phyloP scores from a whole-genome alignment of 106 monocot species.

The Hemerocallis citrina region DNA sequence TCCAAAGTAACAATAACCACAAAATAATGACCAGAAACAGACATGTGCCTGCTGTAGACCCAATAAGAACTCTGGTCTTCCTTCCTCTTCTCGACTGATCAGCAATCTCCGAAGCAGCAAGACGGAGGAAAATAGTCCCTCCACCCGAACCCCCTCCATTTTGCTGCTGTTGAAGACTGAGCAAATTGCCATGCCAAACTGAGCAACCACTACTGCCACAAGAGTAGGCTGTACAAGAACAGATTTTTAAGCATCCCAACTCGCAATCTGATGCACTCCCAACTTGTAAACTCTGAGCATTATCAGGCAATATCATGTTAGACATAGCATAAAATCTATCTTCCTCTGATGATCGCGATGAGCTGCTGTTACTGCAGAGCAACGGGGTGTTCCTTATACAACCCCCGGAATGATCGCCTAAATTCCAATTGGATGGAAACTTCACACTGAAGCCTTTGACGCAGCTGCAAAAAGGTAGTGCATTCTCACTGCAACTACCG shows the following conservation, averaged over 20 bases:
- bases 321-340: constrained; percentile 12
- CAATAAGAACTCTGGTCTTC: neutral
- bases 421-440: constrained; percentile 6
- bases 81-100: neutral
- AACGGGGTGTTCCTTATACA: constrained; percentile 12
- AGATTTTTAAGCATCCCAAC: constrained; percentile 7
- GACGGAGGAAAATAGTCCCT: constrained; percentile 30
- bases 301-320: constrained; percentile 1
- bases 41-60: neutral
- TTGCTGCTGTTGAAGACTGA: constrained; percentile 18
- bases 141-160: neutral
- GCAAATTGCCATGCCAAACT: constrained; percentile 18
- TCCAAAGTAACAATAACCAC: constrained; percentile 5
- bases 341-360: neutral
- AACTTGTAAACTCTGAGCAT: neutral
- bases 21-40: neutral
- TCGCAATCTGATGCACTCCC: neutral
- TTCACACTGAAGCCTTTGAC: constrained; percentile 25
- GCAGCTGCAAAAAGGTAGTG: constrained; percentile 21
- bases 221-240: constrained; percentile 30
- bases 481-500: constrained; percentile 21
- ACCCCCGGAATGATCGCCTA: neutral
- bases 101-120: constrained; percentile 25
- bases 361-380: constrained; percentile 1
- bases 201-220: constrained; percentile 7